A percentile compares a stretch with the other conserved stretches of the same genome.
phyloP scores from a whole-genome alignment of 75 land plant genomes.

The Adiantum capillusveneris region DNA sequence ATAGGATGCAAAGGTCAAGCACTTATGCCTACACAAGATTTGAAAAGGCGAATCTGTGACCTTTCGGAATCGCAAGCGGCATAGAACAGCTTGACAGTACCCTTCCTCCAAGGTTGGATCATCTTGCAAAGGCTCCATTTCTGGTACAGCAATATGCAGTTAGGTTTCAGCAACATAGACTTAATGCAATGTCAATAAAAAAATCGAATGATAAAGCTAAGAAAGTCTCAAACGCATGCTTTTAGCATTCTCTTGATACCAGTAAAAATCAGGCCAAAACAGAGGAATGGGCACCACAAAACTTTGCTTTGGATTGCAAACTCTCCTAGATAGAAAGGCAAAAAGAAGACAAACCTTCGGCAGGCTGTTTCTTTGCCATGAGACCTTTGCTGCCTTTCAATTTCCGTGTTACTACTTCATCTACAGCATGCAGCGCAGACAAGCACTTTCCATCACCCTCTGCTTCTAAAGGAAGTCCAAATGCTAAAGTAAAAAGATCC shows the following conservation, averaged over 20 bases:
- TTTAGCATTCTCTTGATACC: no score
- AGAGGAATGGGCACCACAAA: no score
- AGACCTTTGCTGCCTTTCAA: constrained; percentile 64
- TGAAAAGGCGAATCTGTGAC: constrained; percentile 26
- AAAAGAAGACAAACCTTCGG: constrained; percentile 42
- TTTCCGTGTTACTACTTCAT: constrained; percentile 73
- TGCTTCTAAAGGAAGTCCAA: constrained; percentile 71
- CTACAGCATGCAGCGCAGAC: constrained; percentile 63
- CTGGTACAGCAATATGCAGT: constrained; percentile 31
- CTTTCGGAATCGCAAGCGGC: constrained; percentile 98
- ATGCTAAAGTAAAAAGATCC: constrained; percentile 69
- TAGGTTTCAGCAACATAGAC: no score
- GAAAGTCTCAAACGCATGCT: no score
- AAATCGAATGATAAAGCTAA: no score
- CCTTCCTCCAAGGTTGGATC: constrained; percentile 79
- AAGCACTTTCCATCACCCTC: constrained; percentile 82
- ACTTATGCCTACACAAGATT: background rate
- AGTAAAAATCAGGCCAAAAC: no score
- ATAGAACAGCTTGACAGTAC: constrained; percentile 73
- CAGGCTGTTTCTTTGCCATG: constrained; percentile 32
- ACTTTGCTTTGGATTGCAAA: no score
- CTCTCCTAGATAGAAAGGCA: no score
- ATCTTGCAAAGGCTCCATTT: constrained; percentile 68
- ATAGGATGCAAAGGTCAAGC: background rate
- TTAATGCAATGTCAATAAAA: no score